These are phyloP conservation scores for Colletotrichum sp. DNA, from an alignment of 2,329 filamentous ascomycete species.

Conservation along the genomic window DNA sequence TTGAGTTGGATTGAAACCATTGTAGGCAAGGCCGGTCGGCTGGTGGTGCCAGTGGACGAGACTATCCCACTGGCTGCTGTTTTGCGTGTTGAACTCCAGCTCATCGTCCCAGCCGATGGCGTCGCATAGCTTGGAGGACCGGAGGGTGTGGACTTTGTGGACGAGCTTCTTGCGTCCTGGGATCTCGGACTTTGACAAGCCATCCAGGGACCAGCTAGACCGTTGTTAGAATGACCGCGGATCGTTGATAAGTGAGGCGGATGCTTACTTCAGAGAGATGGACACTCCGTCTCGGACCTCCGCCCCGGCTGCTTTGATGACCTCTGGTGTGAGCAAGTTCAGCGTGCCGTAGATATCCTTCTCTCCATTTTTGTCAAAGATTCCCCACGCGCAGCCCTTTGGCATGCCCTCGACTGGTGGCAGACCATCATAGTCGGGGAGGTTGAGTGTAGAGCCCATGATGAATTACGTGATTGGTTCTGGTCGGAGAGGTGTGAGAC, in stretches of 20 bases:
- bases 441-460: not conserved
- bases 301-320: slow-evolving; percentile 42
- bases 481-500: no score
- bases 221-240: not conserved
- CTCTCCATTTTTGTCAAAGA: slow-evolving; percentile 54
- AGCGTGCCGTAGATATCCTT: slow-evolving; percentile 57
- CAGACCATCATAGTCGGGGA: slow-evolving; percentile 50
- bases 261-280: slow-evolving; percentile 55
- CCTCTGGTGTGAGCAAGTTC: slow-evolving; percentile 54
- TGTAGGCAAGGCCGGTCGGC: slow-evolving; percentile 51
- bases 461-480: fast-evolving
- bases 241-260: not conserved
- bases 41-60: slow-evolving; percentile 53
- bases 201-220: slow-evolving; percentile 47
- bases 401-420: slow-evolving; percentile 47
- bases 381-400: slow-evolving; percentile 55
- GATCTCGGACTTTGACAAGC: slow-evolving; percentile 36
- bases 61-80: slow-evolving; percentile 62
- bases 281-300: slow-evolving; percentile 54
- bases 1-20: slow-evolving; percentile 45
- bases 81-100: slow-evolving; percentile 60
- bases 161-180: slow-evolving; percentile 37
- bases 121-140: slow-evolving; percentile 29
- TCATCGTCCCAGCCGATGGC: slow-evolving; percentile 50
- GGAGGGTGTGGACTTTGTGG: slow-evolving; percentile 41